Percentiles rank a stretch among this genome's conserved stretches.
Conservation (phyloP, 257 asterid genomes). For the Asclepias syriaca region DNA sequence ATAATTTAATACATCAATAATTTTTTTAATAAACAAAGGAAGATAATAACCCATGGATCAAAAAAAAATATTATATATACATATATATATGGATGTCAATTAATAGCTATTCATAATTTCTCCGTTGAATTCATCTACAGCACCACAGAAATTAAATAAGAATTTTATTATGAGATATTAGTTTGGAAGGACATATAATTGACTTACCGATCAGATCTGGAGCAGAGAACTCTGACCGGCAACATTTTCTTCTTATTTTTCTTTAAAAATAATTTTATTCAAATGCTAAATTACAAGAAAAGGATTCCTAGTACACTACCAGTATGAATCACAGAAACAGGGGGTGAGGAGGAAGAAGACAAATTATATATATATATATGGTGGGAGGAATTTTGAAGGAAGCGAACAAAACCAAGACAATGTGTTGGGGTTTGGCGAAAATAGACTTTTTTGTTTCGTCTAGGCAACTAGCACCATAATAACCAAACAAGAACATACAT, state of each 20-base stretch:
- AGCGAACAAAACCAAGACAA: not conserved
- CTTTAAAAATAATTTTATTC: too few relatives aligned
- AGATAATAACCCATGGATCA: not conserved
- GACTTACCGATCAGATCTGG: constrained; percentile 35
- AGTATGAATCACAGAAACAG: not conserved
- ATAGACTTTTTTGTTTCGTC: not conserved
- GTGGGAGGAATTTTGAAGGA: not conserved
- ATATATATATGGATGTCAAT: not conserved
- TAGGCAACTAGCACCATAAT: not conserved
- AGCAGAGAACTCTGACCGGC: constrained; percentile 20
- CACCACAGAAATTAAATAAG: not conserved
- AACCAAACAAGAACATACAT: constrained; percentile 9
- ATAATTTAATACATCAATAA: not conserved
- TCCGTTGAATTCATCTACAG: not conserved
- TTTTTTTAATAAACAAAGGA: not conserved
- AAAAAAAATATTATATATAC: not conserved
- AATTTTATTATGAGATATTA: constrained; percentile 6
- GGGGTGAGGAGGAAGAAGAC: constrained; percentile 1
- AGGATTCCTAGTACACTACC: not conserved
- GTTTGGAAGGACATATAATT: constrained; percentile 12
- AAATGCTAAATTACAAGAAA: too few relatives aligned
- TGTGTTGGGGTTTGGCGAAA: not conserved
- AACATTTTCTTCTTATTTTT: not conserved
- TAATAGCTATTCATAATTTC: not conserved
- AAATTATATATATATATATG: not conserved